Base-by-base conservation (phyloP, 768 basidiomycete species). In the Lyophyllum decastes region DNA sequence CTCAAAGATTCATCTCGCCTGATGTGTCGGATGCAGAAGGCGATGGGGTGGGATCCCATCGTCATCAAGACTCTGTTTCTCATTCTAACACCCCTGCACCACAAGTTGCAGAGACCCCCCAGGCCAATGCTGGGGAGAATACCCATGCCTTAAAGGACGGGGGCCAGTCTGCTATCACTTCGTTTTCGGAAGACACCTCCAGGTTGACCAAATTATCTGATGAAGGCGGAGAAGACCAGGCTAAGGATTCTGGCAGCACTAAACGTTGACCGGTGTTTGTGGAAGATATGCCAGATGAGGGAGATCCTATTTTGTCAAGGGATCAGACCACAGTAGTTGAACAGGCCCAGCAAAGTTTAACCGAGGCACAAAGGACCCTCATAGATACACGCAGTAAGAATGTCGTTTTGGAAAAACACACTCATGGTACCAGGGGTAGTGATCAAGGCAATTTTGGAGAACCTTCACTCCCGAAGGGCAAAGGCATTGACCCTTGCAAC, bases 401-500 rank as follows among this genome's bases (percentile, higher is more conserved):
- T 12, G 35, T 38, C 3, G 4, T 3, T 2, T 17, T 38, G 6
- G 35, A 2, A 12, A 3, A 7, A 12, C 8, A 38, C 9, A 3
- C 35, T 9, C 9, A 17, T 38, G 35, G 35, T 33, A 33, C 5
- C 16, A 38, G 14, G 3, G 16, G 3, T 16, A 16, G 14, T 38
- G 8, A 38, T 38, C 30, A 30, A 10, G 10, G 10, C 30, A 30
- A 30, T 30, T 30, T 30, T 10, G 30, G 30, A 30, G 30, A 30
- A 30, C 21, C 40, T 7, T 19, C 19, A 11, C 8, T n/a, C 1
- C 38, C 48, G 1, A 56, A 56, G 17, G 60, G 61, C 2, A 68
- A 68, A 38, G 44, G 22, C 1, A 21, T 46, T 4, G 55, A 56
- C 21, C 55, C 55, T 10, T 38, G 27, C 1, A 56, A 56, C 25